Evolutionary conservation across 2,329 filamentous ascomycete species (phyloP), one percentile per base, ranked within the genome.

Genomic region (Penicillium sp.): DNA sequence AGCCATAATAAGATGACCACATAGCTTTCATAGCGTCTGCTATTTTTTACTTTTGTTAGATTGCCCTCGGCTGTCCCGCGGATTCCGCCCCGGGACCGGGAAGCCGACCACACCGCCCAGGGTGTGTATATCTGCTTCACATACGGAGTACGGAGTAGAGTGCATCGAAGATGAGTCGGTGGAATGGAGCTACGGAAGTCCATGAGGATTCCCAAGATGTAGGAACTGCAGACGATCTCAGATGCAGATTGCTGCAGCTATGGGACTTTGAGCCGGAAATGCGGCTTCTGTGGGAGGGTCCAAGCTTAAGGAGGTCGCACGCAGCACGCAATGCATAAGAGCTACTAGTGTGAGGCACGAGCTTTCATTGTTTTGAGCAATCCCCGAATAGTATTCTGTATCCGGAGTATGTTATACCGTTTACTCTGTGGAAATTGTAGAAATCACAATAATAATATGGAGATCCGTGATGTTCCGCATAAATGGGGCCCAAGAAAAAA

Each of bases 261-360:
- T 52, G 29, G 27, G 15, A 19, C 7, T 53, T 42, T 41, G n/a
- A 31, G 6, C 25, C 37, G 29, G 40, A 33, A n/a, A 47, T 35
- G 40, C 40, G 50, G 29, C 42, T 37, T 52, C 38, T 52, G n/a
- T 50, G n/a, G n/a, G 45, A 33, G 19, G 50, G 50, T 25, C 50
- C 21, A 53, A 53, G 50, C 38, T 45, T 35, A 23, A 8, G 50
- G 29, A 41, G n/a, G 48, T 50, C 10, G 23, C 48, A 50, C 42
- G 42, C 46, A 48, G 45, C 45, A 35, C 38, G 50, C 40, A 37
- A 53, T 53, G 50, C 50, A 53, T 6, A 10, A 45, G 42, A 53
- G 50, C 40, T 53, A 43, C 50, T 53, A 53, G 50, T 53, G 50
- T 33, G 50, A 33, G 21, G 40, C 50, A 52, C 50, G 50, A 52